Percentiles rank a stretch among this genome's conserved stretches.
phyloP scores from a whole-genome alignment of 495 filamentous ascomycete genomes.

The Cairneyella variabilis region DNA sequence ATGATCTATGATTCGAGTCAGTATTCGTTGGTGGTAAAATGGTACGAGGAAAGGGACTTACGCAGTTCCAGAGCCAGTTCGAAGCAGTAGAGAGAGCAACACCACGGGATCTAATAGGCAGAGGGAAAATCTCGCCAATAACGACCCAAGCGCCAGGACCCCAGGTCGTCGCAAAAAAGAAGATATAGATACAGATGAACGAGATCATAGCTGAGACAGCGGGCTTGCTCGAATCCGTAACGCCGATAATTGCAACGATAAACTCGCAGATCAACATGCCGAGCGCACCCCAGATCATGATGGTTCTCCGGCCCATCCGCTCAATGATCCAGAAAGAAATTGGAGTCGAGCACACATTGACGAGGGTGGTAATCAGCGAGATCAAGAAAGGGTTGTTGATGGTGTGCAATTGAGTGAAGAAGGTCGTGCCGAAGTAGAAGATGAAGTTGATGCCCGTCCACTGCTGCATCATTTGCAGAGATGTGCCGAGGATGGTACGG shows the following conservation, averaged over 20 bases:
- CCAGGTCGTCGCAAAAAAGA: conserved; percentile 76
- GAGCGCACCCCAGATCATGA: conserved; percentile 72
- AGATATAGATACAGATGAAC: conserved; percentile 69
- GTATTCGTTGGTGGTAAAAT: too few species aligned
- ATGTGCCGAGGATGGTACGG: conserved; percentile 48
- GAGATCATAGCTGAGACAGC: conserved; percentile 67
- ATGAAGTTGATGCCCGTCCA: conserved; percentile 83
- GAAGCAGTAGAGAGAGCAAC: conserved; percentile 75
- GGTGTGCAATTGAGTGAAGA: conserved; percentile 68
- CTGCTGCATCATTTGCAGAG: conserved; percentile 63
- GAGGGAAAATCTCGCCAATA: conserved; percentile 83
- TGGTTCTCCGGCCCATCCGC: conserved; percentile 70
- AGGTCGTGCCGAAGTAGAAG: conserved; percentile 85
- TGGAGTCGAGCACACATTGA: conserved; percentile 80
- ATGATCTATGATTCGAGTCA: too few species aligned
- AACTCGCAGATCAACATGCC: conserved; percentile 84
- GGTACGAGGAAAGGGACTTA: not conserved
- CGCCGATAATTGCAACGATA: conserved; percentile 73
- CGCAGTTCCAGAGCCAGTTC: conserved; percentile 80
- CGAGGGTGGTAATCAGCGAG: conserved; percentile 72
- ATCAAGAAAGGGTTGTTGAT: conserved; percentile 74
- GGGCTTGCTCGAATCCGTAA: conserved; percentile 32
- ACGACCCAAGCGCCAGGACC: conserved; percentile 71
- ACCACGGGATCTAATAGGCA: conserved; percentile 75
- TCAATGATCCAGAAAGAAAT: conserved; percentile 81